Conservation (phyloP, 257 asterid species). For the Primulina huaijiensis region DNA sequence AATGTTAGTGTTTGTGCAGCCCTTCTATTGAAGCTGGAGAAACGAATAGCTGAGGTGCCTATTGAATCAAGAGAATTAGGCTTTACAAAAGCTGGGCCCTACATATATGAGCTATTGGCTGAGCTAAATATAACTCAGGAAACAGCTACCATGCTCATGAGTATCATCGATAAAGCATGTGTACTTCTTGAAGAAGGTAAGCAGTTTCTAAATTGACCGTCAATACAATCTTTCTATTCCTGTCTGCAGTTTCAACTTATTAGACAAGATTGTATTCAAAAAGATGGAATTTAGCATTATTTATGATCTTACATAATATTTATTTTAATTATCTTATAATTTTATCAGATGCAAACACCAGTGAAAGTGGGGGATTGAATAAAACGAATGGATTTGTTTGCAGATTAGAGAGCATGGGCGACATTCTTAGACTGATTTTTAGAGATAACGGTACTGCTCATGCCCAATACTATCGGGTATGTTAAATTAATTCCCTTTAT, state of each 20-base stretch:
- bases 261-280: conserved; percentile 15
- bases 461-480: conserved; percentile 85
- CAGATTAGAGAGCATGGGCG: conserved; percentile 85
- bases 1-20: conserved; percentile 59
- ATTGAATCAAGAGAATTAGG: conserved; percentile 86
- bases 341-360: conserved; percentile 49
- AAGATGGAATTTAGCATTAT: neutral
- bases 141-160: conserved; percentile 71
- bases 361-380: conserved; percentile 55
- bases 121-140: conserved; percentile 67
- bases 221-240: conserved; percentile 17
- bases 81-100: conserved; percentile 87
- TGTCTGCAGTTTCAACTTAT: conserved; percentile 19
- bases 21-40: conserved; percentile 90
- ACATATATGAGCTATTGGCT: conserved; percentile 86
- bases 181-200: conserved; percentile 93
- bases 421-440: conserved; percentile 68
- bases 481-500: conserved; percentile 32
- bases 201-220: conserved; percentile 26
- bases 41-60: conserved; percentile 76
- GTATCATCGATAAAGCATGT: conserved; percentile 73
- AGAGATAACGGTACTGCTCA: conserved; percentile 58
- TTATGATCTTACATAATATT: neutral
- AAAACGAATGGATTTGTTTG: conserved; percentile 54
- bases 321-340: conserved; percentile 6